Evolutionary conservation across 2,329 filamentous ascomycete genomes (phyloP).

Genomic region (Trichoderma simmonsii): DNA sequence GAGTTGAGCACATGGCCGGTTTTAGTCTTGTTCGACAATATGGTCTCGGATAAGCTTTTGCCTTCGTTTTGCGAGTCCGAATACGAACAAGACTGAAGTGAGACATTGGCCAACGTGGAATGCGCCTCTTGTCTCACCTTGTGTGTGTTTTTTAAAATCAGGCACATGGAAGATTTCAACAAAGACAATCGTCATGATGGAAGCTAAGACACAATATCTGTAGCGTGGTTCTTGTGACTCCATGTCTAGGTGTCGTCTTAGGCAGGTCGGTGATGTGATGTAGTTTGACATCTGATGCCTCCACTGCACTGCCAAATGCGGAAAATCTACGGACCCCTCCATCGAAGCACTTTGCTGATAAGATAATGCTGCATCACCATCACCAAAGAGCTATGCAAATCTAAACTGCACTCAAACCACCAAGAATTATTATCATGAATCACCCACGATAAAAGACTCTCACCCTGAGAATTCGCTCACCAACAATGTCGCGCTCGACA

Average conservation of each 20-base stretch:
- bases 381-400: background rate
- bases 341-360: background rate
- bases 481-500: constrained; percentile 28
- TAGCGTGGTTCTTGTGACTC: background rate
- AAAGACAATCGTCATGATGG: background rate
- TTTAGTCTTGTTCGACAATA: background rate
- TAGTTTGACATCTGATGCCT: background rate
- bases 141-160: background rate
- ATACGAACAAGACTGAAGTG: constrained; percentile 6
- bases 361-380: constrained; percentile 2
- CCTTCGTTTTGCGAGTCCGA: constrained; percentile 2
- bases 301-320: background rate
- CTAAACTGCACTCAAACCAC: background rate
- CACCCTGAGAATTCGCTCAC: background rate
- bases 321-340: constrained; percentile 16
- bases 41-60: background rate
- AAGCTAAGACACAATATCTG: background rate
- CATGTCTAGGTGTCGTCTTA: background rate
- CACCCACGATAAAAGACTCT: no score
- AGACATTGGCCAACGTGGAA: background rate
- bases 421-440: background rate
- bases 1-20: background rate
- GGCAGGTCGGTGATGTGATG: background rate
- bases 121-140: background rate
- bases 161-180: background rate